Evolutionary conservation across 345 rosid genomes (phyloP), one percentile per base, ranked within the genome.

Genomic region (Eucalyptus leucophloia): DNA sequence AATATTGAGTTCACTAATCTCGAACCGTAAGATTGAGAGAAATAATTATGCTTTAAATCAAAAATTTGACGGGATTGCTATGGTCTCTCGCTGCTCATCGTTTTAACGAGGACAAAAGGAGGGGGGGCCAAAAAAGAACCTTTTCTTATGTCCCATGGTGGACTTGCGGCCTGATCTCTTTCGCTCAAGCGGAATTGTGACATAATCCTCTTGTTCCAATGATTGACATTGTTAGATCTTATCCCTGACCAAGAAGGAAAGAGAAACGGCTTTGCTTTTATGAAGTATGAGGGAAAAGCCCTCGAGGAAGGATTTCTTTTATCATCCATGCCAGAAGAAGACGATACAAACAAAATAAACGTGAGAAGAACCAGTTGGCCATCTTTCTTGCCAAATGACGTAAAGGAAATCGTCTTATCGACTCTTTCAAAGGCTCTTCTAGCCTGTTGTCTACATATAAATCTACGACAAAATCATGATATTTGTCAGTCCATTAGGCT

Each of bases 11-110:
- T 34, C 4, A 21, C 44, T 34, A 69, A 17, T 4, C 81, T 69
- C 44, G 1, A 21, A 3, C 2, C 0, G 0, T 34, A 9, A 32
- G 7, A 5, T 32, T 17, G 81, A 32, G 42, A 5, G 18, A 34
- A 69, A 19, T 69, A 69, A 40, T 32, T 17, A 9, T 69, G 2
- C 42, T 4, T 18, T 9, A 34, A 69, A 69, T 69, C 0, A 10
- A 69, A 69, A 34, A 32, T 18, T 18, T 17, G 1, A 23, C 44
- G 1, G 12, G 42, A 69, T 32, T 32, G 23, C 7, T 32, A 18
- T 17, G 23, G 42, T 18, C 44, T 8, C 42, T 65, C 0, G 77
- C 21, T 15, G 21, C 77, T n/a, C 6, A 34, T 67, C 40, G 3
- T 32, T 69, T 69, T 32, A 34, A 69, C 26, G 3, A 10, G 26